Conservation (phyloP, 805 yeast genomes). For the Pichia occidentalis region DNA sequence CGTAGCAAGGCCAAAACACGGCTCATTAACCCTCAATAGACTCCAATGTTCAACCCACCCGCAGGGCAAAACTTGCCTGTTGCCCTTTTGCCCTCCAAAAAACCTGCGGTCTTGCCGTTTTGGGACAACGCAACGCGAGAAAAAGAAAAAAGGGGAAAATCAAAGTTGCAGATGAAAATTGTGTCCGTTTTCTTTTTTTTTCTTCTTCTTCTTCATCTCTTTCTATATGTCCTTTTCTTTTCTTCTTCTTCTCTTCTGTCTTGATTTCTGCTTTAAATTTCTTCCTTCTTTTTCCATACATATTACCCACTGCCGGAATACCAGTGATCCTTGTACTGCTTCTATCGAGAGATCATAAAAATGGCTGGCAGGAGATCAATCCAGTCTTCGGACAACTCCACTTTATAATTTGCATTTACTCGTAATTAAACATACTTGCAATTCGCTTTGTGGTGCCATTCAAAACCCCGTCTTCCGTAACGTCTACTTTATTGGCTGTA, state of each 20-base stretch:
- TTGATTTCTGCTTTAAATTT: too few species aligned
- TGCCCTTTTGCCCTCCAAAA: too few species aligned
- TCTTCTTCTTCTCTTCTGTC: conserved; percentile 5
- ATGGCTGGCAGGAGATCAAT: conserved; percentile 36
- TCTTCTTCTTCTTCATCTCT: not conserved
- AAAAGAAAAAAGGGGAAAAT: not conserved
- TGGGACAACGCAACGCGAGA: not conserved
- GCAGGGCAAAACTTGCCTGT: too few species aligned
- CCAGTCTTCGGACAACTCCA: conserved; percentile 11
- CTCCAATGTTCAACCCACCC: too few species aligned
- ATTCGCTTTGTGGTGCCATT: conserved; percentile 32
- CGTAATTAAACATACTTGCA: conserved; percentile 14
- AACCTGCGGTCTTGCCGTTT: too few species aligned
- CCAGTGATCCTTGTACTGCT: conserved; percentile 32
- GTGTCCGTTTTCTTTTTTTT: not conserved
- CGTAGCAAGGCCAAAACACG: too few species aligned
- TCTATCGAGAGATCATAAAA: conserved; percentile 32
- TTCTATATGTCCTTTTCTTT: conserved; percentile 3
- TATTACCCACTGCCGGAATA: conserved; percentile 34
- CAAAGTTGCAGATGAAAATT: not conserved
- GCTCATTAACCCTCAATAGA: too few species aligned
- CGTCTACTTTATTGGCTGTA: too few species aligned
- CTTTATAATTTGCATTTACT: conserved; percentile 24
- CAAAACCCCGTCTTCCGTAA: not conserved
- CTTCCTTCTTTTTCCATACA: conserved; percentile 21